Base-by-base conservation (phyloP, 805 yeast species). In the Zygotorulaspora florentina region DNA sequence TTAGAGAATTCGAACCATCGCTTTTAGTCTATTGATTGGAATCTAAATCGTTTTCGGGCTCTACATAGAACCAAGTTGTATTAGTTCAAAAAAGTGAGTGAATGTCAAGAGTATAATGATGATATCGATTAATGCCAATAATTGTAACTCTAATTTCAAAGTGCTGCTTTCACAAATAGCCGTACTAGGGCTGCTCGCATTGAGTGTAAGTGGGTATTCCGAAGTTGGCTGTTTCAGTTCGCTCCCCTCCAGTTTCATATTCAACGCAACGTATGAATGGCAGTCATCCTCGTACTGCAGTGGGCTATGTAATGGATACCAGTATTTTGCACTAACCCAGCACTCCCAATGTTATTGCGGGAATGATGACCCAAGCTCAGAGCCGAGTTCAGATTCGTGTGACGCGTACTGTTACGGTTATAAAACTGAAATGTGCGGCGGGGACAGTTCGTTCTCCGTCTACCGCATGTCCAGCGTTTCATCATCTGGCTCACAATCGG, bases 371-470 rank as follows among this genome's bases (percentile, higher is more conserved):
- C 62, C 66, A 2, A 28, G 33, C 9, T 40, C 52, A 10, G 50
- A 50, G n/a, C 26, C 57, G 3, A 40, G 52, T 8, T 36, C 60
- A 2, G 36, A 25, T 10, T 39, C 53, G 3, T 64, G 68, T 48
- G 45, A 51, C 44, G 52, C 62, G 0, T 29, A 54, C 5, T 87
- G 95, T 63, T 65, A 57, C 29, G 93, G 88, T 7, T 85, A 73
- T 56, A 71, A 73, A 5, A 8, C 39, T 1, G 85, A 83, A 47
- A 69, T 59, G 43, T 87, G 95, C 67, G 88, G 88, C 51, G 84
- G 84, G 31, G 68, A 74, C 13, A 44, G 58, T 37, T 71, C 76
- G 31, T 82, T 68, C 54, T 62, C 71, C 20, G 72, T 80, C 20
- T 79, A 68, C 50, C 65, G 72, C 7, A 65, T 69, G 41, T 67